Conservation (phyloP, 345 rosid species). For the Triadica sebifera region DNA sequence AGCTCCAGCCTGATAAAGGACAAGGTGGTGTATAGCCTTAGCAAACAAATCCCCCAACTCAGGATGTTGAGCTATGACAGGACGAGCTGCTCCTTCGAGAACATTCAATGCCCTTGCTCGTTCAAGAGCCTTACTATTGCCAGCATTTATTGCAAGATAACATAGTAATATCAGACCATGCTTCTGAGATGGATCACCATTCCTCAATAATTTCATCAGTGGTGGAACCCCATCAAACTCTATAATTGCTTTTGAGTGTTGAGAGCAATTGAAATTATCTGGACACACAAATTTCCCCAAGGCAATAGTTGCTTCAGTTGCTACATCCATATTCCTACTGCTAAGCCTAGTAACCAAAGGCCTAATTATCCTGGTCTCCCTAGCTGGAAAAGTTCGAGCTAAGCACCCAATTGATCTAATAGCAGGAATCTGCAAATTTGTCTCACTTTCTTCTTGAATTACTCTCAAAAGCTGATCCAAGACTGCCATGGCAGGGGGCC, state of each 20-base stretch:
- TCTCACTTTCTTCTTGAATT: constrained; percentile 37
- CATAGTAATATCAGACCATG: constrained; percentile 46
- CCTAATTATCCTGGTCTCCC: constrained; percentile 45
- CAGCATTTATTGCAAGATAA: constrained; percentile 50
- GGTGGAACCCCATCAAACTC: constrained; percentile 50
- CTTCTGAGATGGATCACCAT: constrained; percentile 35
- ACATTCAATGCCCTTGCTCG: constrained; percentile 49
- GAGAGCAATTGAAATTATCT: constrained; percentile 48
- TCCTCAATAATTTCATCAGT: constrained; percentile 39
- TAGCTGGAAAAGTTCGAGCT: constrained; percentile 58
- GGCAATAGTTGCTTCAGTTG: constrained; percentile 50
- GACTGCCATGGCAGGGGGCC: constrained; percentile 60
- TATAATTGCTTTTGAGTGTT: constrained; percentile 55
- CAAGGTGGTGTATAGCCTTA: constrained; percentile 45
- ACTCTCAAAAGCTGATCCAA: constrained; percentile 56
- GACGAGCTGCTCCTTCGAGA: constrained; percentile 48
- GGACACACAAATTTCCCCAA: constrained; percentile 53
- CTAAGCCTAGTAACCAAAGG: constrained; percentile 47
- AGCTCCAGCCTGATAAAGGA: constrained; percentile 39
- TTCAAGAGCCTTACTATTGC: constrained; percentile 58
- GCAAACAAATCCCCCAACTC: constrained; percentile 46
- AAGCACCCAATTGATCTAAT: constrained; percentile 51
- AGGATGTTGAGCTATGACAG: constrained; percentile 43
- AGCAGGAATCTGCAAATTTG: constrained; percentile 38
- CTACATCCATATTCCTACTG: constrained; percentile 30